A percentile compares a stretch with the other conserved stretches of the same genome.
phyloP scores from a whole-genome alignment of 495 filamentous ascomycete species.

The Aspergillus hancockii region DNA sequence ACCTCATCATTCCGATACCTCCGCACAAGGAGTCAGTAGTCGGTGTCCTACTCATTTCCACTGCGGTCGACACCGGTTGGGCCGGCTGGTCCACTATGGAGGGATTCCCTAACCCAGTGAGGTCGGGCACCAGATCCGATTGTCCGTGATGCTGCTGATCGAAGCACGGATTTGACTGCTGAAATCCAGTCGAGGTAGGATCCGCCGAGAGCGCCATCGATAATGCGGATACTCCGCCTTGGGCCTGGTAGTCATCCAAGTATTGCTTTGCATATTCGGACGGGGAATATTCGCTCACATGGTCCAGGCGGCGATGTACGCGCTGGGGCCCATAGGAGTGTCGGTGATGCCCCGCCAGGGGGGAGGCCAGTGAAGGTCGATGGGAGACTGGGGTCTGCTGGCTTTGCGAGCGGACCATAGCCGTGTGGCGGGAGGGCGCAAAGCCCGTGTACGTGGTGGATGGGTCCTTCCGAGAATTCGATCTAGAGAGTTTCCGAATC shows the following conservation, averaged over 20 bases:
- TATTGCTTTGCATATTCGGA: conserved; percentile 43
- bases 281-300: conserved; percentile 46
- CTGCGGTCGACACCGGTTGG: conserved; percentile 22
- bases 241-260: conserved; percentile 31
- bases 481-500: conserved; percentile 28
- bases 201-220: conserved; percentile 32
- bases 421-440: conserved; percentile 34
- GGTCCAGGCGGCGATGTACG: conserved; percentile 32
- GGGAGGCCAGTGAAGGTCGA: conserved; percentile 29
- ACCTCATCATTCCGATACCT: conserved; percentile 46
- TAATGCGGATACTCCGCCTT: conserved; percentile 29
- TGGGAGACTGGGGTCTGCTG: conserved; percentile 44
- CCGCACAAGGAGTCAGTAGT: conserved; percentile 47
- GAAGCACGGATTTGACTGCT: conserved; percentile 23
- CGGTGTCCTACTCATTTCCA: conserved; percentile 48
- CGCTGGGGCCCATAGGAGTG: conserved; percentile 38
- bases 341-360: conserved; percentile 29
- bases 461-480: conserved; percentile 28
- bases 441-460: conserved; percentile 20
- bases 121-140: conserved; percentile 16
- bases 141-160: conserved; percentile 18
- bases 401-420: conserved; percentile 50
- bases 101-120: conserved; percentile 17
- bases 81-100: conserved; percentile 23
- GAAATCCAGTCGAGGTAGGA: conserved; percentile 29